Conservation (phyloP, 2,329 filamentous ascomycete species). For the Penicillium sp. region DNA sequence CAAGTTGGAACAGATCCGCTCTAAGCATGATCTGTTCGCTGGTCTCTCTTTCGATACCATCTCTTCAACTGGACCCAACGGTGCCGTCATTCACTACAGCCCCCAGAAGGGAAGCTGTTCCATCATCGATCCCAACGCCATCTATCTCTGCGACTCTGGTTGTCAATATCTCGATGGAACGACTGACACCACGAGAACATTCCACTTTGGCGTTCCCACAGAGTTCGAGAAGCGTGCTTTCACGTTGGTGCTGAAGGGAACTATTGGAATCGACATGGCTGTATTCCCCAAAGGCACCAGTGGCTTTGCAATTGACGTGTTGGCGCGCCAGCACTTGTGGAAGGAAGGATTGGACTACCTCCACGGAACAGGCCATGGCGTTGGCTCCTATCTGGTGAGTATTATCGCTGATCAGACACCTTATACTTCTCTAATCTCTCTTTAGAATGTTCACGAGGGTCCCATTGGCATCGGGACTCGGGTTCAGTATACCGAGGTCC, state of each 20-base stretch:
- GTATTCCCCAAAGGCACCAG: conserved; percentile 94
- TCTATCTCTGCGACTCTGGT: conserved; percentile 96
- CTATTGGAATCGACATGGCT: conserved; percentile 81
- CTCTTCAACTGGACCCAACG: conserved; percentile 88
- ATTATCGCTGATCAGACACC: background rate
- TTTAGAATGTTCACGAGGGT: conserved; percentile 88
- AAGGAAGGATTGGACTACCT: conserved; percentile 89
- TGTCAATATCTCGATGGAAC: conserved; percentile 96
- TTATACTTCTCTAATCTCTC: conserved; percentile 15
- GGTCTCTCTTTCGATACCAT: conserved; percentile 95
- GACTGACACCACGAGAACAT: conserved; percentile 88
- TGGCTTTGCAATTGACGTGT: conserved; percentile 82
- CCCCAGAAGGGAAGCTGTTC: conserved; percentile 81
- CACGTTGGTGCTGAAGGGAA: conserved; percentile 89
- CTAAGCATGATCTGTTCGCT: conserved; percentile 70
- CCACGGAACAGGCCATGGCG: conserved; percentile 93
- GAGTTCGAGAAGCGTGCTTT: conserved; percentile 84
- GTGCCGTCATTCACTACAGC: conserved; percentile 93
- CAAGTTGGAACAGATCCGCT: conserved; percentile 68
- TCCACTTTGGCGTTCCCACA: conserved; percentile 85
- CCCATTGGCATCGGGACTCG: conserved; percentile 94
- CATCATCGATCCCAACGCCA: conserved; percentile 74
- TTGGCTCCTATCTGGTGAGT: conserved; percentile 74
- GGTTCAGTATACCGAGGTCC: conserved; percentile 85
- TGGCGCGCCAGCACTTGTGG: conserved; percentile 92